Base-by-base conservation (phyloP, 306 rosid genomes). In the Boehmeria nivea region DNA sequence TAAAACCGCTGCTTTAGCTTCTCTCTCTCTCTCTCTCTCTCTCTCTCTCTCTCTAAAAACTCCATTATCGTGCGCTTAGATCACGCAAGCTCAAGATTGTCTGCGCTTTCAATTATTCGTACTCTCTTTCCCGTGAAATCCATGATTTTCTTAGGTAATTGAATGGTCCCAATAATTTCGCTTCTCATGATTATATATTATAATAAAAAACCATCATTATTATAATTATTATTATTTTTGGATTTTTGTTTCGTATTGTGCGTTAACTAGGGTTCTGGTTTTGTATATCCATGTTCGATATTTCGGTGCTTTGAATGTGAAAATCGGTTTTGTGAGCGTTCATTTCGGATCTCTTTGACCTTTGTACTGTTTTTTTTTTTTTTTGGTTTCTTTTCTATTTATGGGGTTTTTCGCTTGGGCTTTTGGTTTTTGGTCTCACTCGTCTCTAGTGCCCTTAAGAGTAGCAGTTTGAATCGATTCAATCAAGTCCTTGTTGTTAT, bases 311-410 rank as follows among this genome's bases (percentile, higher is more conserved):
- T 48, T 61, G 70, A 62, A 67, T 61, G 13, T n/a, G 71, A 38
- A 38, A 37, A 62, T 64, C 71, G 46, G 17, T 17, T 14, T 43
- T 54, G 28, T 6, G 26, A 40, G 72, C 82, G 10, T 48, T 4
- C 26, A 53, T 33, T 67, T 40, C 25, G 68, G 77, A 72, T 72
- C 72, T 38, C 50, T 63, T 58, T 72, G 67, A 74, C 67, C 47
- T 57, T 8, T 19, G 45, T 8, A 46, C 63, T 42, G 20, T 39
- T 19, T 19, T 57, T 28, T 28, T 28, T 28, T 28, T 28, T 28
- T 28, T 8, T 28, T 3, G 5, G 34, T 28, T 31, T 31, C 36
- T 24, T 60, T 36, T 33, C 74, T 72, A 68, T 56, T 44, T 76
- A 72, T 62, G 43, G 79, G 69, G 57, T 39, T 43, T 60, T 56